phyloP scores from a whole-genome alignment of 768 basidiomycete genomes.

The Auriscalpium orientale region DNA sequence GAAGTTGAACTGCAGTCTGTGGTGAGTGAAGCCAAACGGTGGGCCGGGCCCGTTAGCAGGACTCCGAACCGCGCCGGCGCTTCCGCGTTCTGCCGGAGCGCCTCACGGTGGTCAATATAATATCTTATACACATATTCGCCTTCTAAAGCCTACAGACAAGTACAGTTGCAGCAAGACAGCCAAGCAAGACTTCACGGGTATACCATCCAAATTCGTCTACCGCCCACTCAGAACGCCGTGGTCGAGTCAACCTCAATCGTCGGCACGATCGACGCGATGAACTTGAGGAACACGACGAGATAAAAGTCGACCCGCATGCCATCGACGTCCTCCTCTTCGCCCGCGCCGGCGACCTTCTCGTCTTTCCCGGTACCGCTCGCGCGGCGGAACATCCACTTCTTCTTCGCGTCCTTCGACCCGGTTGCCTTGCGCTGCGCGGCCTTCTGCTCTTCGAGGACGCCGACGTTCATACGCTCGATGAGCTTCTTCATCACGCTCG shows the following conservation, averaged over 20 bases:
- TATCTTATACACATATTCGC: no score
- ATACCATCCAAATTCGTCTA: no score
- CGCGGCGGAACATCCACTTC: constrained; percentile 78
- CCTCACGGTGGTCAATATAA: no score
- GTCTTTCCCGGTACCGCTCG: constrained; percentile 51
- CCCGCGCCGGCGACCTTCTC: constrained; percentile 28
- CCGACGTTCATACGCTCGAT: constrained; percentile 96
- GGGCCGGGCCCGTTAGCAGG: no score
- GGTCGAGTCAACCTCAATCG: constrained; percentile 95
- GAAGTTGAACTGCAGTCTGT: no score
- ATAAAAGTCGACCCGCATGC: constrained; percentile 97
- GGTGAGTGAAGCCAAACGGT: no score
- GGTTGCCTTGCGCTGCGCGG: constrained; percentile 43
- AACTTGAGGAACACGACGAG: constrained; percentile 98
- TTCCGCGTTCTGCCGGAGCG: no score
- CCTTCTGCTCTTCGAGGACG: constrained; percentile 73
- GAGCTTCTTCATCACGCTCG: constrained; percentile 99
- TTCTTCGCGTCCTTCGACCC: constrained; percentile 45
- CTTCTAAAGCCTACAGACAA: no score
- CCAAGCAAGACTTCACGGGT: no score
- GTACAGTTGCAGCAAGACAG: no score
- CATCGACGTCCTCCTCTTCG: constrained; percentile 75
- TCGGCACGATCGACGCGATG: constrained; percentile 96
- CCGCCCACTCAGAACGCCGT: constrained; percentile 32
- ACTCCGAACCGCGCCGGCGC: no score